These are phyloP conservation scores for Sarocladiaceae sp. DNA, from an alignment of 2,329 filamentous ascomycete genomes.

Conservation along the genomic window DNA sequence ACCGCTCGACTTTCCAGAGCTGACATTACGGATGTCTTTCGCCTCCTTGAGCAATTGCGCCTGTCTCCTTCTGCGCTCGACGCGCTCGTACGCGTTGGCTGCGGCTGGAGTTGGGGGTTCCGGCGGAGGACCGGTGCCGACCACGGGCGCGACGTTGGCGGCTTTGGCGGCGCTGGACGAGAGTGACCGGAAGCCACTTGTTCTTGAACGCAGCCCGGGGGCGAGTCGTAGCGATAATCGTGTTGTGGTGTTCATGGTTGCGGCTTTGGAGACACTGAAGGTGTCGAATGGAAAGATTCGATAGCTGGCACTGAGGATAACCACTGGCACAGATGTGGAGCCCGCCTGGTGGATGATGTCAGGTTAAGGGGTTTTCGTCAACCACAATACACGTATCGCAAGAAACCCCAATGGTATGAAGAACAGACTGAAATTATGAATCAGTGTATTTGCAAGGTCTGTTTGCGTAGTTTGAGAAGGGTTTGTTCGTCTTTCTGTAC, in stretches of 20 bases:
- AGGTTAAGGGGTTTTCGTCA: conserved; percentile 9
- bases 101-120: conserved; percentile 42
- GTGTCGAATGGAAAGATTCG: conserved; percentile 6
- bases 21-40: conserved; percentile 36
- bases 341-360: conserved; percentile 14
- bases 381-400: no score
- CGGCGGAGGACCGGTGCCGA: conserved; percentile 54
- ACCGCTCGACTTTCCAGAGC: conserved; percentile 33
- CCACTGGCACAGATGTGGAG: conserved; percentile 12
- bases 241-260: conserved; percentile 34
- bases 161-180: conserved; percentile 26
- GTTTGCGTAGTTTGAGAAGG: no score
- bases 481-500: no score
- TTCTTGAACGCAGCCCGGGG: conserved; percentile 10
- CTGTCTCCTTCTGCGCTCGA: conserved; percentile 46
- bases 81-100: conserved; percentile 34
- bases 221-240: conserved; percentile 32
- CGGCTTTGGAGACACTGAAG: conserved; percentile 13
- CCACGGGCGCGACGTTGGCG: conserved; percentile 45
- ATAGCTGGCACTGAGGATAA: background rate
- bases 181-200: conserved; percentile 14
- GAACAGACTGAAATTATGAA: no score
- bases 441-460: no score
- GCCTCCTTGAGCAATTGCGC: conserved; percentile 48
- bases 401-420: no score